Evolutionary conservation across 2,329 filamentous ascomycete genomes (phyloP), one percentile per base, ranked within the genome.

Genomic region (Claviceps sp.): DNA sequence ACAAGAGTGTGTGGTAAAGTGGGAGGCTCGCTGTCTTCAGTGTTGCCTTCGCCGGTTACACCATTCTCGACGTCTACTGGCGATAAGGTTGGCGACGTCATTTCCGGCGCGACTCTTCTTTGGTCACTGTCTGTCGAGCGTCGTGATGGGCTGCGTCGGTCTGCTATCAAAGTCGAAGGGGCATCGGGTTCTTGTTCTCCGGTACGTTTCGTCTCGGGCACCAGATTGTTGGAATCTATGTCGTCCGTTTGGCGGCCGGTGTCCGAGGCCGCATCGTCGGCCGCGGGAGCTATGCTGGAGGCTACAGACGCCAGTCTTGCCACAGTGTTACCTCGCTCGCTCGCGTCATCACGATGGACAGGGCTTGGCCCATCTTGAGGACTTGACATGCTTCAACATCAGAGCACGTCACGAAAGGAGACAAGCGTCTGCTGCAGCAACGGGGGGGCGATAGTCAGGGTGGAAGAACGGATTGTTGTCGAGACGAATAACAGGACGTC

Each of bases 381-480:
- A 50, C 61, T 68, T 48, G 65, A 65, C 67, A 70, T 70, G 48
- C 50, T 62, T 55, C 43, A 50, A 58, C 58, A 63, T 63, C 47
- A 55, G 60, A 46, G 45, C 46, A 24, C 26, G 46, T 45, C 24
- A 22, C 42, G 51, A 40, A 11, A 8, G n/a, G n/a, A 18, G 22
- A 34, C 42, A n/a, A 40, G 8, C 18, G 43, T 11, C 5, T 4
- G 37, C n/a, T 5, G 37, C 11, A 34, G 26, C 16, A 11, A 43
- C 41, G 13, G 14, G 37, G 22, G 14, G 37, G 16, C 37, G 14
- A 30, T 13, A 20, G 42, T 37, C 14, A 16, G 34, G 34, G n/a
- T n/a, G 18, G 11, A 20, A 45, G 30, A 24, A 24, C 18, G 30
- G 34, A 20, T 16, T 42, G 11, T 22, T 47, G 7, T 34, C 42